A percentile compares a stretch with the other conserved stretches of the same genome.
These are phyloP conservation scores for Cryomyces minteri DNA, from an alignment of 495 filamentous ascomycete genomes.

Conservation along the genomic window DNA sequence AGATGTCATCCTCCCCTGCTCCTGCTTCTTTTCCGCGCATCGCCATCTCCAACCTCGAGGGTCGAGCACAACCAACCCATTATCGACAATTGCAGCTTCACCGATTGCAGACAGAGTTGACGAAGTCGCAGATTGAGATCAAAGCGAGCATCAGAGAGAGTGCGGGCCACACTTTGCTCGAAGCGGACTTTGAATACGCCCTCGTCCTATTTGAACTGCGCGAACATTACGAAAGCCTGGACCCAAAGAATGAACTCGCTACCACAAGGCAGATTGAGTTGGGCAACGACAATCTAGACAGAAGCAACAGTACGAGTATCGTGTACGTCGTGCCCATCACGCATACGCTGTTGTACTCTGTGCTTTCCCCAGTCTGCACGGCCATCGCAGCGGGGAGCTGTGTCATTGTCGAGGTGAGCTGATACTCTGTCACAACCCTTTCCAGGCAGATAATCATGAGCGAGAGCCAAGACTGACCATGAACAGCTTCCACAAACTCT, in stretches of 20 bases:
- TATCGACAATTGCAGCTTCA: no score
- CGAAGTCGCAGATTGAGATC: no score
- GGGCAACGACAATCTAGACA: constrained; percentile 18
- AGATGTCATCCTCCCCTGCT: no score
- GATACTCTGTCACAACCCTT: no score
- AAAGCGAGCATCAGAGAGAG: constrained; percentile 23
- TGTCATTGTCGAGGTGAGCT: constrained; percentile 27
- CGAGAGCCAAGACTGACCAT: no score
- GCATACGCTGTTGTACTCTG: constrained; percentile 30
- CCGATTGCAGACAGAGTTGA: no score
- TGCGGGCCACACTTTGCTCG: constrained; percentile 16
- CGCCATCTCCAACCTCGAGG: no score
- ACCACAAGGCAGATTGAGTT: constrained; percentile 30
- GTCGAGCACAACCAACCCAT: no score
- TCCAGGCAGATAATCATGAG: no score
- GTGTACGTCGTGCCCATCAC: constrained; percentile 30
- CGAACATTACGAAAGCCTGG: constrained; percentile 24
- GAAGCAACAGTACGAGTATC: constrained; percentile 21
- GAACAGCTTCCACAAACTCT: constrained; percentile 21
- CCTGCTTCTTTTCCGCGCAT: no score
- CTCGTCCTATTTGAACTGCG: constrained; percentile 23
- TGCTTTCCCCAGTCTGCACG: constrained; percentile 26
- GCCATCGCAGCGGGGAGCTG: constrained; percentile 34
- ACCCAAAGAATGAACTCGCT: constrained; percentile 22
- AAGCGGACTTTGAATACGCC: constrained; percentile 26